Conservation (phyloP, 768 basidiomycete genomes). For the Imleria badia region DNA sequence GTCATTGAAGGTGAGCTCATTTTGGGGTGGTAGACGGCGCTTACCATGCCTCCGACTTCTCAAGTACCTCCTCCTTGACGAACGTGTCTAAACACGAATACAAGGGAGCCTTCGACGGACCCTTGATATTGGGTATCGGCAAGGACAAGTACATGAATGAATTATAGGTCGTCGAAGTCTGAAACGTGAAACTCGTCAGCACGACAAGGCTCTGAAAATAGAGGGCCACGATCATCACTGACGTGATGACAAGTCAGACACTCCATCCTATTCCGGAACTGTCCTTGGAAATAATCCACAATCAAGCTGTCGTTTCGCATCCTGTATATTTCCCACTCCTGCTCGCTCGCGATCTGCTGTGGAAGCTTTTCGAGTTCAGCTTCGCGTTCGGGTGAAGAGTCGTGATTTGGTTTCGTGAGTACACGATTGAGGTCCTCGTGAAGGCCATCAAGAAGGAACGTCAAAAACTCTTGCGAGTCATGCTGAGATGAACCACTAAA, state of each 20-base stretch:
- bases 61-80: constrained; percentile 86
- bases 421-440: constrained; percentile 89
- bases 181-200: constrained; percentile 10
- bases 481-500: constrained; percentile 91
- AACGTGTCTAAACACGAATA: constrained; percentile 86
- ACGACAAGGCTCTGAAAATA: constrained; percentile 2
- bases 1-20: constrained; percentile 1
- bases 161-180: constrained; percentile 98
- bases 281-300: constrained; percentile 97
- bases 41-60: constrained; percentile 93
- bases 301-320: constrained; percentile 90
- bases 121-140: constrained; percentile 73
- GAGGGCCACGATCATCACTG: constrained; percentile 17
- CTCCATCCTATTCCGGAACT: constrained; percentile 86
- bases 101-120: constrained; percentile 61
- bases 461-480: constrained; percentile 96
- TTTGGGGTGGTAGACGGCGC: constrained; percentile 16
- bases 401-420: constrained; percentile 63
- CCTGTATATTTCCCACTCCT: constrained; percentile 91
- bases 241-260: constrained; percentile 92
- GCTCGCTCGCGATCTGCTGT: constrained; percentile 83
- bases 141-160: constrained; percentile 93
- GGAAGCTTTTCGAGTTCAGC: constrained; percentile 86
- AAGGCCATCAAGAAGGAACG: constrained; percentile 88
- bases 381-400: constrained; percentile 76